Evolutionary conservation across 306 rosid species (phyloP), one percentile per base, ranked within the genome.

Genomic region (Cicer pinnatifidum): DNA sequence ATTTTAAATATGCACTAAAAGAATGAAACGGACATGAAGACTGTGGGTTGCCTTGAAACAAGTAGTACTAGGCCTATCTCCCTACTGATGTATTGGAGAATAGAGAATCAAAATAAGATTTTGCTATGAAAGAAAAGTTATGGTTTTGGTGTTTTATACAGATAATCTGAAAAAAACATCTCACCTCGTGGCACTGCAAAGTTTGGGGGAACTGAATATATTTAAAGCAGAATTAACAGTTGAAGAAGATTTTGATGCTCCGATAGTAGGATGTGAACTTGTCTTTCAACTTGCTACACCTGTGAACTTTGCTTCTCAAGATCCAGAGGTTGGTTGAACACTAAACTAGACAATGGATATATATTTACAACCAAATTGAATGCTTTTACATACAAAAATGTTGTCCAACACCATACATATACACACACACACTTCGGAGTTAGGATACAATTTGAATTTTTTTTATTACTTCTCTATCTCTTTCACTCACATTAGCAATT

Each of bases 261-360:
- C 97, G 1, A 60, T 89, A 56, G 80, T 85, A 15, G 93, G 87
- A 11, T 92, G 91, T 85, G 88, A 92, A 16, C 65, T 88, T 41
- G 97, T 92, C 57, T 92, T 89, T 84, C 93, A 89, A 69, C 82
- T 92, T 50, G 97, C 97, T n/a, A 89, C 96, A 3, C 97, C 96
- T 5, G 90, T 92, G 35, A 59, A 89, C 83, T 88, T 92, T 73
- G 91, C 88, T 71, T 92, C 97, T 1, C 60, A 84, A 82, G 97
- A 92, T 52, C 97, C 97, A 0, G 97, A 92, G 96, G 97, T 89
- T 82, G 6, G 63, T 65, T 65, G 1, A n/a, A 17, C 75, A 51
- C 40, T 52, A 1, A 52, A 15, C 11, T 13, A 10, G 11, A 82
- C 38, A 52, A 48, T 9, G 50, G 13, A 39, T 11, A 58, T 44